Conservation (phyloP, 441 rosid species). For the Capsella rubella region DNA sequence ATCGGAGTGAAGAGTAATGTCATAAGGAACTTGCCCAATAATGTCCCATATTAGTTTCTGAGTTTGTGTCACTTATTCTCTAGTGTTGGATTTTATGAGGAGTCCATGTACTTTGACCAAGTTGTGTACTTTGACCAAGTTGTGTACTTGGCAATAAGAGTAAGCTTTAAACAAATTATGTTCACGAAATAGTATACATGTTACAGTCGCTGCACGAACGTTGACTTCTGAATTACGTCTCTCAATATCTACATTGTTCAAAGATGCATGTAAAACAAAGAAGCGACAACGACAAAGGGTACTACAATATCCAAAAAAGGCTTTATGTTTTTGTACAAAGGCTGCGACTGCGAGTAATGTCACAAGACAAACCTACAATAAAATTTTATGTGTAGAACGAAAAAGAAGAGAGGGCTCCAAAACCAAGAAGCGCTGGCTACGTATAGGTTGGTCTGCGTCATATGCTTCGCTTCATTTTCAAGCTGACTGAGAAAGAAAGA, state of each 20-base stretch:
- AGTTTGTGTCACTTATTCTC: not conserved
- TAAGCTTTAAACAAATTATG: slow-evolving; percentile 1
- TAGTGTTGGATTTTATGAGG: not conserved
- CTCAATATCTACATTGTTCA: slow-evolving; percentile 13
- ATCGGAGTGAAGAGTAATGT: slow-evolving; percentile 84
- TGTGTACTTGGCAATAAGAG: slow-evolving; percentile 24
- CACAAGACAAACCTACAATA: slow-evolving; percentile 44
- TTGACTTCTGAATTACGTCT: slow-evolving; percentile 15
- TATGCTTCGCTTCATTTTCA: slow-evolving; percentile 13
- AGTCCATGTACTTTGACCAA: slow-evolving; percentile 23
- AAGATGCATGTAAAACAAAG: slow-evolving; percentile 6
- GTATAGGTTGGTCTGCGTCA: slow-evolving; percentile 23
- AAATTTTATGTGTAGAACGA: slow-evolving; percentile 3
- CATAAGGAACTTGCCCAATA: slow-evolving; percentile 85
- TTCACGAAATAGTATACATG: slow-evolving; percentile 3
- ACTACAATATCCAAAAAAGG: slow-evolving; percentile 26
- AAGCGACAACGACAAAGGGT: not conserved
- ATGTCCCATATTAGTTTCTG: slow-evolving; percentile 66
- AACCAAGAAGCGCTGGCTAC: slow-evolving; percentile 41
- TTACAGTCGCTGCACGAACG: not conserved
- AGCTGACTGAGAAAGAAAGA: slow-evolving; percentile 6
- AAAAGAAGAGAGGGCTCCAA: slow-evolving; percentile 23
- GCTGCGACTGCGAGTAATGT: slow-evolving; percentile 36
- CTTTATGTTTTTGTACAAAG: slow-evolving; percentile 40
- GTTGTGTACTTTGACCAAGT: slow-evolving; percentile 27